Evolutionary conservation across 75 land plant species (phyloP), one percentile per base, ranked within the genome.

Genomic region (Chamaecyparis obtusa): DNA sequence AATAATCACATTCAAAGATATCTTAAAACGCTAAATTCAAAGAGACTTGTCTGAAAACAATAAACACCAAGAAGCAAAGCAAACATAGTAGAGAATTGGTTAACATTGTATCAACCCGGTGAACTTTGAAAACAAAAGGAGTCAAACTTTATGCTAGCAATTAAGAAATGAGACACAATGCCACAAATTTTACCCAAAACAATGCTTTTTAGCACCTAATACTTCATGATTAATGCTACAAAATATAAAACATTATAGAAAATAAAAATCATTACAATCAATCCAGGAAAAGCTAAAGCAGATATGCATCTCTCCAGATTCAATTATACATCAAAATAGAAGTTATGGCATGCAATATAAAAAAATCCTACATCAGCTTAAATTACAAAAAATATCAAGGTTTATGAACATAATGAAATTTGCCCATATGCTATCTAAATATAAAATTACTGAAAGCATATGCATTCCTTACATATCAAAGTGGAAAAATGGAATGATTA

Each of bases 361-460:
- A 5, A 64, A 21, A 2, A 78, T 78, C 27, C 46, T 41, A 78
- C 16, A 32, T 30, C 32, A n/a, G 85, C 57, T 27, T 16, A 57
- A 37, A 79, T 83, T 10, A 85, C 36, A 30, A 87, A 41, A n/a
- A 8, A 43, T 10, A 44, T 84, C 30, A 49, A 27, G 54, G 88
- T 46, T 49, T 32, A 75, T 17, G 1, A 87, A 35, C 21, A 41
- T 27, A 32, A 72, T 30, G 21, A 75, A 48, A 41, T 71, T n/a
- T 49, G 79, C 49, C 74, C 76, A 71, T 36, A 27, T 8, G 11
- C 78, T 24, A 21, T 5, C 17, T 48, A 55, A 83, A 3, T 46
- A 37, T 85, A 33, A 11, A 30, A 87, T 49, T 37, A 55, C 32
- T 87, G 81, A 33, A 35, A 37, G 82, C 80, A 27, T 88, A 72